phyloP scores from a whole-genome alignment of 2,329 filamentous ascomycete species.

The Phyllosticta ampelicida region DNA sequence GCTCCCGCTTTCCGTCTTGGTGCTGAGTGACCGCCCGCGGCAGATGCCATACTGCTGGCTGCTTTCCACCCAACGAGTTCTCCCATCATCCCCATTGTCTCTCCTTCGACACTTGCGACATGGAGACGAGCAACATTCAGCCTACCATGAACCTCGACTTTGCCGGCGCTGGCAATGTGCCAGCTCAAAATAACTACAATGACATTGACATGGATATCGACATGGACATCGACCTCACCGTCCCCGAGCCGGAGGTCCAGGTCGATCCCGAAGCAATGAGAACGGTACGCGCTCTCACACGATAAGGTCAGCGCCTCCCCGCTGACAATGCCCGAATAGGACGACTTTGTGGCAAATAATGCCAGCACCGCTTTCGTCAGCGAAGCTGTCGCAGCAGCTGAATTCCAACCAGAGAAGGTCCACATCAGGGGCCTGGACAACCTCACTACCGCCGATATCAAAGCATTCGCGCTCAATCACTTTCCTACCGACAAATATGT shows the following conservation, averaged over 20 bases:
- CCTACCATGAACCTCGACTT: not conserved
- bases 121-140: slow-evolving; percentile 8
- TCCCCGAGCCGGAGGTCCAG: slow-evolving; percentile 16
- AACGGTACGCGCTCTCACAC: slow-evolving; percentile 14
- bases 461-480: slow-evolving; percentile 60
- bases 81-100: not conserved
- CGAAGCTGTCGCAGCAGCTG: not conserved
- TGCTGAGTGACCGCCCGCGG: not conserved
- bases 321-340: slow-evolving; percentile 1
- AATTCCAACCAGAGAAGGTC: slow-evolving; percentile 51
- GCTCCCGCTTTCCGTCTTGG: not conserved
- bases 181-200: not conserved
- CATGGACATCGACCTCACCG: slow-evolving; percentile 27
- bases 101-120: not conserved
- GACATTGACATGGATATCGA: slow-evolving; percentile 19
- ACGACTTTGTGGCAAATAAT: not conserved
- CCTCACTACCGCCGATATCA: slow-evolving; percentile 70
- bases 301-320: not conserved
- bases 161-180: not conserved
- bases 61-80: not conserved
- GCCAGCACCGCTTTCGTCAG: not conserved
- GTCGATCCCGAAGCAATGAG: slow-evolving; percentile 16
- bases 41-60: not conserved
- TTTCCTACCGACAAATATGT: slow-evolving; percentile 46
- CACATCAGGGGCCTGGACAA: slow-evolving; percentile 75